These are phyloP conservation scores for Streptanthus diversifolius DNA, from an alignment of 345 rosid genomes.

Conservation along the genomic window DNA sequence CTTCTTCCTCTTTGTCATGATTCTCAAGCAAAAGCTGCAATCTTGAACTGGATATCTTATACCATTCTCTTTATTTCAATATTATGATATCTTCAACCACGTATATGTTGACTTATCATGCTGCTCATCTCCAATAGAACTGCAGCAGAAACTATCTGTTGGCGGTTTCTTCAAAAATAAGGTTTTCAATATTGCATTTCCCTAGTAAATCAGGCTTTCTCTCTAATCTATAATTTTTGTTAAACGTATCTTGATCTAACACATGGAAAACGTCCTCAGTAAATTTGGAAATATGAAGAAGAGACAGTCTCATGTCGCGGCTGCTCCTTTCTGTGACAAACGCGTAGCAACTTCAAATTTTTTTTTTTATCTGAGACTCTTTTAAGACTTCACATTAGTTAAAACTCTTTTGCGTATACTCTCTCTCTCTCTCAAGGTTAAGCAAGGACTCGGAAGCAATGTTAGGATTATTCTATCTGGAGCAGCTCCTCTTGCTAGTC, in stretches of 20 bases:
- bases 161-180: conserved; percentile 62
- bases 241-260: neutral
- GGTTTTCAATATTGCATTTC: conserved; percentile 65
- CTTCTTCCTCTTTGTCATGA: neutral
- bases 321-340: conserved; percentile 79
- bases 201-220: conserved; percentile 55
- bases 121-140: conserved; percentile 41
- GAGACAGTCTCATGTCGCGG: conserved; percentile 52
- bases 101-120: neutral
- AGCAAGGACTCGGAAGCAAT: conserved; percentile 79
- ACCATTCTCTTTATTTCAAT: neutral
- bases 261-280: conserved; percentile 35
- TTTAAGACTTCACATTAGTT: neutral
- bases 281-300: conserved; percentile 60
- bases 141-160: conserved; percentile 65
- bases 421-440: conserved; percentile 44
- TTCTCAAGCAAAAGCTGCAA: neutral
- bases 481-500: conserved; percentile 81
- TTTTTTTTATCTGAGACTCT: neutral
- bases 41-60: neutral
- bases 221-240: neutral
- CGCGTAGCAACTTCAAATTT: conserved; percentile 33
- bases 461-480: conserved; percentile 80
- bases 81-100: neutral
- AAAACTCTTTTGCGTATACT: neutral